Percentiles rank a stretch among this genome's conserved stretches.
Evolutionary conservation across 768 basidiomycete species (phyloP).

Genomic region (Dioszegia crocea): DNA sequence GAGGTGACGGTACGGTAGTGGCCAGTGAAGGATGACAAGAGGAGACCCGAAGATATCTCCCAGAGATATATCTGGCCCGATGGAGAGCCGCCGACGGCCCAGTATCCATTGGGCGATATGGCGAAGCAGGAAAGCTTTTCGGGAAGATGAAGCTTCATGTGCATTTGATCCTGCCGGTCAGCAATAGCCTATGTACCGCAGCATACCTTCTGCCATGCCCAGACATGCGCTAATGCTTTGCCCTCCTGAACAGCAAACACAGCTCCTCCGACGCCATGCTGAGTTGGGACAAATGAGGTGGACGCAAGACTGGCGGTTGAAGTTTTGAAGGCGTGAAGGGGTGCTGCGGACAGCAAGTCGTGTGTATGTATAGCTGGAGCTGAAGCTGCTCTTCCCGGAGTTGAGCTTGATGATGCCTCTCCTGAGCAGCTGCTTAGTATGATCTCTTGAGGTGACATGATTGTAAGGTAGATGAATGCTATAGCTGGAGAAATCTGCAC

Average conservation of each 20-base stretch:
- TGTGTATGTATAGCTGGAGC: conserved; percentile 62
- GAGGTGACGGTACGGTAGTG: conserved; percentile 87
- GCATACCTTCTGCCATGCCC: conserved; percentile 85
- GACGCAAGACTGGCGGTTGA: conserved; percentile 64
- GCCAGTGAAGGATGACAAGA: conserved; percentile 88
- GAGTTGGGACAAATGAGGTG: conserved; percentile 65
- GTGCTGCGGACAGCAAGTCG: conserved; percentile 59
- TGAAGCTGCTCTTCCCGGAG: conserved; percentile 10
- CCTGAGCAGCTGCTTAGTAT: conserved; percentile 43
- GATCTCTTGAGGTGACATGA: conserved; percentile 43
- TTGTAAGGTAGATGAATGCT: no score
- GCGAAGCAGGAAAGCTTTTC: conserved; percentile 81
- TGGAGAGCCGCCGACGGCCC: conserved; percentile 80
- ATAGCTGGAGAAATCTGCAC: background rate
- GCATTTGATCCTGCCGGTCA: conserved; percentile 72
- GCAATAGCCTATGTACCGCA: background rate
- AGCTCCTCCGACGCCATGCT: conserved; percentile 71
- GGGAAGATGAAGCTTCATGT: conserved; percentile 77
- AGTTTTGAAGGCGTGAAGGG: conserved; percentile 71
- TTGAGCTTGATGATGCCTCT: conserved; percentile 19
- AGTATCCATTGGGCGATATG: conserved; percentile 65
- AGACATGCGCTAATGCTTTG: conserved; percentile 82
- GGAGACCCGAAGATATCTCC: conserved; percentile 95
- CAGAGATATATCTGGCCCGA: conserved; percentile 90
- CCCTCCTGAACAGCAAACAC: conserved; percentile 80